Evolutionary conservation across 768 basidiomycete species (phyloP), one percentile per base, ranked within the genome.

Genomic region (Xerocomellus dryophilus): DNA sequence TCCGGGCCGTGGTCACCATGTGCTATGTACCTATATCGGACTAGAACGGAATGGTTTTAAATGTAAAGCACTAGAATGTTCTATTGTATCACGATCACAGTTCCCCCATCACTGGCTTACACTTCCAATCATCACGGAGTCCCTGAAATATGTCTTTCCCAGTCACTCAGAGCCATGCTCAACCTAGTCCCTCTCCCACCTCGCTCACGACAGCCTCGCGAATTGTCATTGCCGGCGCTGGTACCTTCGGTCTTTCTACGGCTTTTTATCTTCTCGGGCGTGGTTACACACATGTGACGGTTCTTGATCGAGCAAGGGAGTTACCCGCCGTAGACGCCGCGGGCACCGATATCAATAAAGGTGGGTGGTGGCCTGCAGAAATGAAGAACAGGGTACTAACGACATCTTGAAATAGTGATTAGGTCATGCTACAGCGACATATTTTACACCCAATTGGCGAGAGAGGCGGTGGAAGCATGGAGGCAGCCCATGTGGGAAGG

Each of bases 291-390:
- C 64, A 85, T 53, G 79, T 96, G 57, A 90, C 83, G 0, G 71
- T 97, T 7, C 75, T 96, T 46, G 94, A 96, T 66, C 79, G 85
- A 58, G 81, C 89, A 7, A 62, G 66, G 1, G 72, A 72, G 3
- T 65, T 95, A 4, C 94, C 94, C 4, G 91, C 94, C 1, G 79
- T 82, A 3, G 93, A 96, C 65, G 90, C 87, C 9, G 90, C 93
- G 1, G 81, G 81, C 54, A 79, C 78, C 1, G 84, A 80, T 59
- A 66, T 81, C 31, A 80, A 71, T 71, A 79, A 66, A 65, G 58
- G 65, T 64, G 18, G 9, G 59, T 64, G 18, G 17, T 18, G 1
- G 5, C n/a, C 20, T 18, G n/a, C 8, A n/a, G 5, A 17, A n/a
- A 39, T 14, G 23, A 53, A 5, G 11, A 35, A 32, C 11, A 15